Conservation (phyloP, 2,329 filamentous ascomycete species). For the Aspergillus sp. region DNA sequence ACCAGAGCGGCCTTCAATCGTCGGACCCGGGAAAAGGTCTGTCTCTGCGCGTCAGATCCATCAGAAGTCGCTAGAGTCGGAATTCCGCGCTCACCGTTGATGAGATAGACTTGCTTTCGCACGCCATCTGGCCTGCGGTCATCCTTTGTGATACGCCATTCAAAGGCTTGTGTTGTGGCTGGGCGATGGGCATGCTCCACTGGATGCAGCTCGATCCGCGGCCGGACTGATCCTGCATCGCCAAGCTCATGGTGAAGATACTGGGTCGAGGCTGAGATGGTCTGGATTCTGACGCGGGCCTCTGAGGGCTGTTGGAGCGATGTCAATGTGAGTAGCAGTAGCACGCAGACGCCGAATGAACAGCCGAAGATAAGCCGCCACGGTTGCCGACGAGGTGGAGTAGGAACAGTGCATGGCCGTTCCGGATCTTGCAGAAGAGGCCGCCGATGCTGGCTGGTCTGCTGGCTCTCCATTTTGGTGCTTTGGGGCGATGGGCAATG, state of each 20-base stretch:
- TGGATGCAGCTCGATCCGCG: constrained; percentile 40
- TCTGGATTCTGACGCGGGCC: background rate
- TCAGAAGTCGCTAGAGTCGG: too few species aligned
- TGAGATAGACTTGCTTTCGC: constrained; percentile 48
- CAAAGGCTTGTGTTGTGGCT: constrained; percentile 25
- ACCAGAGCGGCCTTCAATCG: constrained; percentile 49
- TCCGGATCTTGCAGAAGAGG: too few species aligned
- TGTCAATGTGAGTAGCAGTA: too few species aligned
- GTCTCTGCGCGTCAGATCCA: background rate
- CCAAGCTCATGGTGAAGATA: too few species aligned
- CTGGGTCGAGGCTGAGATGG: too few species aligned
- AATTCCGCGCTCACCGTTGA: constrained; percentile 43
- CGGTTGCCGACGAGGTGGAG: too few species aligned
- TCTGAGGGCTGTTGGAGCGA: background rate
- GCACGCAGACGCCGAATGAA: too few species aligned
- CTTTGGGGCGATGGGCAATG: too few species aligned
- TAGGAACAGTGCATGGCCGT: too few species aligned
- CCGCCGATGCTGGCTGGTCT: too few species aligned
- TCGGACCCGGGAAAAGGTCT: constrained; percentile 51
- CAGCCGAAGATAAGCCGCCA: too few species aligned
- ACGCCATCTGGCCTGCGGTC: constrained; percentile 52
- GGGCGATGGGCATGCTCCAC: constrained; percentile 38
- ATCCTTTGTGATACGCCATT: constrained; percentile 31
- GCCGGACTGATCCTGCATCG: constrained; percentile 12
- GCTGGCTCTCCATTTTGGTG: too few species aligned